phyloP scores from a whole-genome alignment of 169 alveolate species.

The Eimeria tenella region DNA sequence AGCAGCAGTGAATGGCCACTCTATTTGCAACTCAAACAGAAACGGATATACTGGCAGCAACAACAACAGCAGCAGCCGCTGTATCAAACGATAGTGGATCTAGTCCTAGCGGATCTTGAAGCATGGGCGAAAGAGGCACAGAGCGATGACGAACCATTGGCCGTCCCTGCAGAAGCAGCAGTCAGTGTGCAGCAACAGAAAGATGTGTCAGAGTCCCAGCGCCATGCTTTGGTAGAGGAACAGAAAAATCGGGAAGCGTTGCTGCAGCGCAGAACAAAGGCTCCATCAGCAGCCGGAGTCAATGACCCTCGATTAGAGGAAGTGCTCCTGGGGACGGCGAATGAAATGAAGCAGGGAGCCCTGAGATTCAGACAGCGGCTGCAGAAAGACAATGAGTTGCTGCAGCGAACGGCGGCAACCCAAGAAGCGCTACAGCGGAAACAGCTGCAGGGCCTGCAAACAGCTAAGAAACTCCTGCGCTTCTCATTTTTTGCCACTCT shows the following conservation, averaged over 20 bases:
- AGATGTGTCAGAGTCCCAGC: neutral
- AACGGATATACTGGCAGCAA: constrained; percentile 25
- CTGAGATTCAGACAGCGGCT: constrained; percentile 14
- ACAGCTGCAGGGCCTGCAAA: constrained; percentile 36
- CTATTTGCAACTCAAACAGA: neutral
- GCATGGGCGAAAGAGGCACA: constrained; percentile 34
- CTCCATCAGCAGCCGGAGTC: constrained; percentile 1
- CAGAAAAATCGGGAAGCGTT: neutral
- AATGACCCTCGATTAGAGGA: constrained; percentile 5
- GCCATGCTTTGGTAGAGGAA: neutral
- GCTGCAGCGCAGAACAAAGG: neutral
- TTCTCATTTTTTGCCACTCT: constrained; percentile 41
- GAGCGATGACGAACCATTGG: constrained; percentile 34
- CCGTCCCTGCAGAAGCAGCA: constrained; percentile 8
- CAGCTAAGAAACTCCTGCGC: constrained; percentile 60
- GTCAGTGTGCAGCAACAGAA: neutral
- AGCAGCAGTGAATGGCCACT: neutral
- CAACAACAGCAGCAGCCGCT: neutral
- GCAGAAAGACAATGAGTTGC: constrained; percentile 25
- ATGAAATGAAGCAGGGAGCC: constrained; percentile 56
- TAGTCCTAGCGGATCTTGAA: constrained; percentile 39
- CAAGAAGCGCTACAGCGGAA: constrained; percentile 47
- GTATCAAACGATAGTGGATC: constrained; percentile 17
- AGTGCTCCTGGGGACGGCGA: constrained; percentile 28
- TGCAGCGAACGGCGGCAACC: constrained; percentile 64